These are phyloP conservation scores for Stachybotrys chartarum DNA, from an alignment of 2,329 filamentous ascomycete genomes.

Conservation along the genomic window DNA sequence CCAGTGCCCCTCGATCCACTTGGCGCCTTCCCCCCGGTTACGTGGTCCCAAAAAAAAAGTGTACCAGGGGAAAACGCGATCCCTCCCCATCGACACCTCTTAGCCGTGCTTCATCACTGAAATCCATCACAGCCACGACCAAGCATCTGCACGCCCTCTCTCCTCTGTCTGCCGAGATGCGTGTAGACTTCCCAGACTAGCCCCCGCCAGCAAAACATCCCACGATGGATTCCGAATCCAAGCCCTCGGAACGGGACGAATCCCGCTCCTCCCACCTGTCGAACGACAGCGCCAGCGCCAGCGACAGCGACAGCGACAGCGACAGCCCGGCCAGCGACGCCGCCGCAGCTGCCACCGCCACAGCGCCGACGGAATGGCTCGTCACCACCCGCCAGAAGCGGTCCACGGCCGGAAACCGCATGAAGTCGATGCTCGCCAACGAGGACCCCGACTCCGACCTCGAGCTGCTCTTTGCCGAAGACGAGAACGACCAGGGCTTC, in stretches of 20 bases:
- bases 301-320: conserved; percentile 15
- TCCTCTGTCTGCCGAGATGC: not conserved
- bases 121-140: too few relatives aligned
- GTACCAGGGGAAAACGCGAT: too few relatives aligned
- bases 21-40: too few relatives aligned
- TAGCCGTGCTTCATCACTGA: too few relatives aligned
- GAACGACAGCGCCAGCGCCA: conserved; percentile 14
- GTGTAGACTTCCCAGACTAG: not conserved
- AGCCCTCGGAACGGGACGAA: conserved; percentile 23
- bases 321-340: conserved; percentile 29
- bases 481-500: conserved; percentile 62
- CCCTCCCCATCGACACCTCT: too few relatives aligned
- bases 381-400: conserved; percentile 68
- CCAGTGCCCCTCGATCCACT: too few relatives aligned
- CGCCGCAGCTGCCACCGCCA: conserved; percentile 15
- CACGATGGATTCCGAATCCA: conserved; percentile 21
- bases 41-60: too few relatives aligned
- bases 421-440: conserved; percentile 69
- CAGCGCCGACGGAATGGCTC: conserved; percentile 53
- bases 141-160: not conserved
- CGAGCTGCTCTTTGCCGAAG: conserved; percentile 70
- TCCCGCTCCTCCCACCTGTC: conserved; percentile 20
- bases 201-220: conserved; percentile 1
- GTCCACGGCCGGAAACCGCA: conserved; percentile 76
- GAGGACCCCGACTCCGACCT: conserved; percentile 64